Percentiles rank a stretch among this genome's conserved stretches.
Evolutionary conservation across 495 filamentous ascomycete species (phyloP).

Genomic region (Aspergillus asperescens): DNA sequence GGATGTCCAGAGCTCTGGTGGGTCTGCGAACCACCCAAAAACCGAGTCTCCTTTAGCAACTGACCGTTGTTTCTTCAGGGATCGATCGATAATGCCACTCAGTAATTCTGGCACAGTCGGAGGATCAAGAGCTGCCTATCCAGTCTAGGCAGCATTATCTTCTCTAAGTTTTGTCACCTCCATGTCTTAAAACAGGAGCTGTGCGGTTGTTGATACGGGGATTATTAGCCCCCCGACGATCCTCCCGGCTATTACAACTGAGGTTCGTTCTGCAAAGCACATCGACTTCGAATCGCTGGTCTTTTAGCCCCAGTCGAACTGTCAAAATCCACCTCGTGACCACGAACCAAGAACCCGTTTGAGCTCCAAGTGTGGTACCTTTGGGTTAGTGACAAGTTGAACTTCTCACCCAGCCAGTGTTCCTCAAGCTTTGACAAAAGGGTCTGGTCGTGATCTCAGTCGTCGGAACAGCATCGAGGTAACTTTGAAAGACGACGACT

Average conservation of each 20-base stretch:
- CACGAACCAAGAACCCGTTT: slow-evolving; percentile 12
- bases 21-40: not conserved
- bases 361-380: slow-evolving; percentile 18
- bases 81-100: not conserved
- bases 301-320: not conserved
- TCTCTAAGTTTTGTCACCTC: not conserved
- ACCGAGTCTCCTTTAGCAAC: not conserved
- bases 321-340: slow-evolving; percentile 4
- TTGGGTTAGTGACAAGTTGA: slow-evolving; percentile 15
- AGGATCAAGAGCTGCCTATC: not conserved
- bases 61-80: slow-evolving; percentile 2
- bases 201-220: not conserved
- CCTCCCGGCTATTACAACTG: not conserved
- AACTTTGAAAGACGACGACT: slow-evolving; percentile 1
- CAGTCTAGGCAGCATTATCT: not conserved
- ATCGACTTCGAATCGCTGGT: not conserved
- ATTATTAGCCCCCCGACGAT: not conserved
- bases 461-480: not conserved
- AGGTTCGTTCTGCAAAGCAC: not conserved
- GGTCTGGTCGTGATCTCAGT: slow-evolving; percentile 7
- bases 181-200: not conserved
- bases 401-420: not conserved
- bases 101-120: not conserved
- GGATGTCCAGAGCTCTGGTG: slow-evolving; percentile 1
- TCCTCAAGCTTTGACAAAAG: slow-evolving; percentile 5